phyloP scores from a whole-genome alignment of 225 moss, liverwort and hornwort species.

The Pseudisothecium myosuroides region DNA sequence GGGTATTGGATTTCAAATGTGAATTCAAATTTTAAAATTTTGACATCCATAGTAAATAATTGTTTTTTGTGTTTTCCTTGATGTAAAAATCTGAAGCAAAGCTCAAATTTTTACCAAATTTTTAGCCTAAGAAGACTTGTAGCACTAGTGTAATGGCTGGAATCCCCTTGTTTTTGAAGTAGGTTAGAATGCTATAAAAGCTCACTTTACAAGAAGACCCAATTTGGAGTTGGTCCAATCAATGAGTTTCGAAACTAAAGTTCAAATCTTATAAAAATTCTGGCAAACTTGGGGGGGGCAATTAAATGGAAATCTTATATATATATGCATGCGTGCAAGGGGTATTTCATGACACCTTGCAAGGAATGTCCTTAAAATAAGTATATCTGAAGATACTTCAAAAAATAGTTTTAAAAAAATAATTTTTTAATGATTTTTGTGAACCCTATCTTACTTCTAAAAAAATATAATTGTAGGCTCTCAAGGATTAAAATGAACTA shows the following conservation, averaged over 20 bases:
- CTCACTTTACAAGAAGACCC: no score
- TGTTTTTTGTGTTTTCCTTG: accelerated
- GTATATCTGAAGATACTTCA: neutral
- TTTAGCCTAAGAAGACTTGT: no score
- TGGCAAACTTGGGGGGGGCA: neutral
- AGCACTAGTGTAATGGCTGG: accelerated
- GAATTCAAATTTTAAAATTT: neutral
- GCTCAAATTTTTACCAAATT: neutral
- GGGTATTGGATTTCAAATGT: neutral
- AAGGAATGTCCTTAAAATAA: neutral
- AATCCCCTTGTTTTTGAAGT: neutral
- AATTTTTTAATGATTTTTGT: neutral
- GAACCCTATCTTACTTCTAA: neutral
- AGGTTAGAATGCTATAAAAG: neutral
- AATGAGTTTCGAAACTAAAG: neutral
- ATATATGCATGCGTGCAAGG: accelerated
- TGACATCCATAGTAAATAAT: neutral
- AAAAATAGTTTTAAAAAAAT: neutral
- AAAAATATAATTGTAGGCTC: accelerated
- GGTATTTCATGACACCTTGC: accelerated
- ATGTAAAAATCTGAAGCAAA: neutral
- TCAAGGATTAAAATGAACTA: neutral
- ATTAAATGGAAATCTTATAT: neutral
- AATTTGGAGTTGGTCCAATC: neutral
- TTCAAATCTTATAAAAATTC: neutral